phyloP scores from a whole-genome alignment of 106 monocot genomes.

The Acanthochlamys bracteata region DNA sequence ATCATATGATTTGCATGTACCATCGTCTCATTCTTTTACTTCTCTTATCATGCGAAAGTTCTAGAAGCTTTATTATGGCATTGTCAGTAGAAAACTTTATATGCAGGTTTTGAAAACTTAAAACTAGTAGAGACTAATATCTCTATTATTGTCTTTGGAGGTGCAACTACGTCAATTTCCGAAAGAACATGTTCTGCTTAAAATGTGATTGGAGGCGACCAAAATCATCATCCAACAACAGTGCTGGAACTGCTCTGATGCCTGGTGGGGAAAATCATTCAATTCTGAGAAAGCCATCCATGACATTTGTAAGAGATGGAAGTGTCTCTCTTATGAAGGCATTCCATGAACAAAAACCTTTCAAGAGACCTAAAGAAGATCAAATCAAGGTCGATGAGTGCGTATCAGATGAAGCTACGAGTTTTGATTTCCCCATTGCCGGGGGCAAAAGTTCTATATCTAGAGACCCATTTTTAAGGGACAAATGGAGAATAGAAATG shows the following conservation, averaged over 20 bases:
- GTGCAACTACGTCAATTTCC: constrained; percentile 80
- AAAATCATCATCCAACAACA: constrained; percentile 26
- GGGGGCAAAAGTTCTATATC: constrained; percentile 49
- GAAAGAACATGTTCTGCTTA: constrained; percentile 56
- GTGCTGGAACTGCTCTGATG: constrained; percentile 8
- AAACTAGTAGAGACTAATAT: too few species aligned
- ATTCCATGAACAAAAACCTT: constrained; percentile 8
- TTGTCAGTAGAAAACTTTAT: too few species aligned
- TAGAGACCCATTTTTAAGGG: constrained; percentile 17
- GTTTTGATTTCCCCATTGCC: constrained; percentile 48
- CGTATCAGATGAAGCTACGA: neutral
- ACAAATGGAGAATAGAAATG: constrained; percentile 58
- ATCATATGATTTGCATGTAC: too few species aligned
- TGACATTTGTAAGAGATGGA: constrained; percentile 27
- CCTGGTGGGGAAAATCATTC: constrained; percentile 1
- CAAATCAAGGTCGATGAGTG: neutral
- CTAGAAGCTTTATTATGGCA: too few species aligned
- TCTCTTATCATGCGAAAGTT: too few species aligned
- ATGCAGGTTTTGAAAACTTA: too few species aligned
- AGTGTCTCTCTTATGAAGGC: neutral
- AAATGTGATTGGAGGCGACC: constrained; percentile 93
- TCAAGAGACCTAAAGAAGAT: constrained; percentile 24
- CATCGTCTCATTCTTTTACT: too few species aligned
- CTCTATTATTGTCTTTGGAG: constrained; percentile 19
- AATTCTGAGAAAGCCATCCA: constrained; percentile 1